Conservation (phyloP, 2,329 filamentous ascomycete genomes). For the Paraconiothyrium sp. region DNA sequence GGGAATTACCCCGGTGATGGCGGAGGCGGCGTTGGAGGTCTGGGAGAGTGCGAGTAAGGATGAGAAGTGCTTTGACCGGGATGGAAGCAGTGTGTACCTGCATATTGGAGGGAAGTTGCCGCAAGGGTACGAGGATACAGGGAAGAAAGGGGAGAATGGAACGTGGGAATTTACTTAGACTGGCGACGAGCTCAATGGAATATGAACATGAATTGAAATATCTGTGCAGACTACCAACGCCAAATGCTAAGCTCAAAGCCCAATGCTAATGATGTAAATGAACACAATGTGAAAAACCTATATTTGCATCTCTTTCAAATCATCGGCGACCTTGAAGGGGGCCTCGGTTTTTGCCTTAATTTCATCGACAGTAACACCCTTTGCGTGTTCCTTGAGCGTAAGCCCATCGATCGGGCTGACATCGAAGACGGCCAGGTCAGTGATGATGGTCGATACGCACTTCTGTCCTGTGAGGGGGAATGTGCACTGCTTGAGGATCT, state of each 20-base stretch:
- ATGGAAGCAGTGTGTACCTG: slow-evolving; percentile 44
- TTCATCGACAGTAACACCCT: slow-evolving; percentile 88
- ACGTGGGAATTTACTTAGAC: slow-evolving; percentile 34
- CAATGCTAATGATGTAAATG: slow-evolving; percentile 15
- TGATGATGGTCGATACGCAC: slow-evolving; percentile 52
- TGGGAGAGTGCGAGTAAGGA: slow-evolving; percentile 39
- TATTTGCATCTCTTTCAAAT: slow-evolving; percentile 77
- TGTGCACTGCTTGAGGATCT: slow-evolving; percentile 68
- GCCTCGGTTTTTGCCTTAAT: slow-evolving; percentile 88
- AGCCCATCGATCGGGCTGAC: slow-evolving; percentile 82
- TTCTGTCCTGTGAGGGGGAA: slow-evolving; percentile 52
- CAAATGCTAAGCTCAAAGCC: slow-evolving; percentile 24
- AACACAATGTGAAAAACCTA: slow-evolving; percentile 20
- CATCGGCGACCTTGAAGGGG: slow-evolving; percentile 80
- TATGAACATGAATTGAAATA: neutral
- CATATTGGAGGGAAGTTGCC: slow-evolving; percentile 41
- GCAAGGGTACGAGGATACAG: slow-evolving; percentile 38
- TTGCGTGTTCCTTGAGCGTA: slow-evolving; percentile 83
- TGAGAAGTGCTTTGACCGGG: slow-evolving; percentile 36
- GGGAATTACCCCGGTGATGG: slow-evolving; percentile 38
- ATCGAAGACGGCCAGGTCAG: slow-evolving; percentile 60
- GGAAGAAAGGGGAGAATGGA: slow-evolving; percentile 32
- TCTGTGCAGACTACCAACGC: slow-evolving; percentile 13
- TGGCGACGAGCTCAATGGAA: neutral
- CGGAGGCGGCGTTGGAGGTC: slow-evolving; percentile 37